These are phyloP conservation scores for Xylaria intraflava DNA, from an alignment of 495 filamentous ascomycete genomes.

Conservation along the genomic window DNA sequence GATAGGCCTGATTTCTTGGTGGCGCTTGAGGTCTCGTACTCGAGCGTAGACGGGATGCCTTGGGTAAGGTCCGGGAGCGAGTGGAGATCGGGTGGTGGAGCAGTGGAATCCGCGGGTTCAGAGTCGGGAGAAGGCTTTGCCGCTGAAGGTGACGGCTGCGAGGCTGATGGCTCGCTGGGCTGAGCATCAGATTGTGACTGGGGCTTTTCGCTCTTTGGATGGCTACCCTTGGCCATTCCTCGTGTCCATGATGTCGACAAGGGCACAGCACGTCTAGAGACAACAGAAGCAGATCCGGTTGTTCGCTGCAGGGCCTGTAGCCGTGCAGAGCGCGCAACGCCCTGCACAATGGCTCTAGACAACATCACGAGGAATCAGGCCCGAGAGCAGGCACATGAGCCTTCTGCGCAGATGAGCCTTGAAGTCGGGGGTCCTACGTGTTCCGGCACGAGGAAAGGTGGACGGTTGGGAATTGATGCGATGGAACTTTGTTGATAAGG, in stretches of 20 bases:
- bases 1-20: constrained; percentile 45
- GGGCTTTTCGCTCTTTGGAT: constrained; percentile 11
- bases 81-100: constrained; percentile 32
- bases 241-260: constrained; percentile 29
- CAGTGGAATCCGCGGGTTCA: constrained; percentile 10
- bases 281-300: constrained; percentile 14
- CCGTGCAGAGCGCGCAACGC: constrained; percentile 32
- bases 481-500: not conserved
- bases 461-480: not conserved
- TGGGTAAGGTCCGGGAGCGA: constrained; percentile 82
- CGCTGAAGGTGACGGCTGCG: constrained; percentile 16
- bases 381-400: not conserved
- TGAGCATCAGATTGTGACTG: constrained; percentile 1
- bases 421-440: not conserved
- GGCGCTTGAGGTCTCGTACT: constrained; percentile 55
- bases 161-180: constrained; percentile 4
- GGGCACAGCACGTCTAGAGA: constrained; percentile 13
- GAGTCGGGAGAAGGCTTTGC: constrained; percentile 13
- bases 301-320: constrained; percentile 23
- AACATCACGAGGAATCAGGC: constrained; percentile 30
- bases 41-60: constrained; percentile 84
- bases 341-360: constrained; percentile 36
- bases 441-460: not conserved
- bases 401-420: not conserved
- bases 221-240: constrained; percentile 35